Evolutionary conservation across 192 early-diverging fungal species (phyloP).

Genomic region (Phlyctochytrium arcticum): DNA sequence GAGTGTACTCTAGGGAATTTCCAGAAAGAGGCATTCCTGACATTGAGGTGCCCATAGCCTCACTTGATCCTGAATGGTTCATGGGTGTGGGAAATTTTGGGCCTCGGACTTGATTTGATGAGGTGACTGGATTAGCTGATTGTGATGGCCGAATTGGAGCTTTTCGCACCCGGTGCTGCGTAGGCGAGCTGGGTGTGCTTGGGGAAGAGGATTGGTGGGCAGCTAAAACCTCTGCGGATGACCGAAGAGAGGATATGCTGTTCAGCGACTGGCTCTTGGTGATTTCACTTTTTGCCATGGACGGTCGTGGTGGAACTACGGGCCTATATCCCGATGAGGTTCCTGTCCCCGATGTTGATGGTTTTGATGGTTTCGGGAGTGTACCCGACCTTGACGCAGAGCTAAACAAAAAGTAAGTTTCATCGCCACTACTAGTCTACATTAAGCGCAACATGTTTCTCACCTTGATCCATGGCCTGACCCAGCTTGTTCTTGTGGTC

Average conservation of each 20-base stretch:
- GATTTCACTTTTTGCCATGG: constrained; percentile 19
- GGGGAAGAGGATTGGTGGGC: constrained; percentile 16
- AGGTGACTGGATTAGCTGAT: not conserved
- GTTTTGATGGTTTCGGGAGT: too few species aligned
- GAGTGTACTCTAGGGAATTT: constrained; percentile 19
- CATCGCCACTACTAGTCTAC: too few species aligned
- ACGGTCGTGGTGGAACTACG: constrained; percentile 21
- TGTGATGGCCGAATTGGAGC: constrained; percentile 1
- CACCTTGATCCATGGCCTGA: too few species aligned
- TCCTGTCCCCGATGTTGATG: too few species aligned
- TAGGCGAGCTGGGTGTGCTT: constrained; percentile 16
- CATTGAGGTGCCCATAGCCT: not conserved
- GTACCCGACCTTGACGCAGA: too few species aligned
- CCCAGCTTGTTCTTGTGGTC: too few species aligned
- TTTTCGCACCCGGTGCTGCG: constrained; percentile 15
- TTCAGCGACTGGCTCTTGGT: constrained; percentile 12
- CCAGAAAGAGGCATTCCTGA: constrained; percentile 9
- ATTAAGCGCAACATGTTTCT: too few species aligned
- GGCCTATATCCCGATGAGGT: not conserved
- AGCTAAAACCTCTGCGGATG: not conserved
- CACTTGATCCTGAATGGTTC: constrained; percentile 10
- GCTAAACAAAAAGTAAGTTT: too few species aligned
- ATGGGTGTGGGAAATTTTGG: constrained; percentile 27
- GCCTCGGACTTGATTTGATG: not conserved
- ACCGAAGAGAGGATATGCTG: constrained; percentile 10